Percentiles rank a stretch among this genome's conserved stretches.
Conservation (phyloP, 768 basidiomycete genomes). For the Galerina sulciceps region DNA sequence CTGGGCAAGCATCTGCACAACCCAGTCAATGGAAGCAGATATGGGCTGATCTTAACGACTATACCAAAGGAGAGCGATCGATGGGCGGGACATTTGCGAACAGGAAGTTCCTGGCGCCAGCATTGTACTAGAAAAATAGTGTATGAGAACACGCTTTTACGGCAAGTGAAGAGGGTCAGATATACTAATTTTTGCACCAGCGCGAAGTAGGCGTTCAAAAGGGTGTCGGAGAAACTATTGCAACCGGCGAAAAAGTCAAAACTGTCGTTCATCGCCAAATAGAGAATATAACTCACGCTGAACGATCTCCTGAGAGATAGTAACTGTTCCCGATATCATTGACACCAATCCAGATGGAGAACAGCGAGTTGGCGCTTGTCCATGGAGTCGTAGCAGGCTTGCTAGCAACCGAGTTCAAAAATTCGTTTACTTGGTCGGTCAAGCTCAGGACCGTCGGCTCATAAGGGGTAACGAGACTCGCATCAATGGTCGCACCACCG, state of each 20-base stretch:
- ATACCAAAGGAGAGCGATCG: slow-evolving; percentile 47
- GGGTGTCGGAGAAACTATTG: slow-evolving; percentile 29
- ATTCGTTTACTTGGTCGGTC: slow-evolving; percentile 66
- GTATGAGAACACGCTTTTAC: background rate
- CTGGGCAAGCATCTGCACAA: slow-evolving; percentile 51
- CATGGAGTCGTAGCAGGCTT: slow-evolving; percentile 59
- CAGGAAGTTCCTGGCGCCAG: slow-evolving; percentile 61
- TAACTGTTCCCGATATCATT: slow-evolving; percentile 70
- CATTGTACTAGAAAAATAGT: slow-evolving; percentile 34
- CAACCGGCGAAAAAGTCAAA: background rate
- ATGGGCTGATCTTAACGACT: background rate
- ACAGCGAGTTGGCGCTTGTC: slow-evolving; percentile 59
- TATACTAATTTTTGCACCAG: slow-evolving; percentile 34
- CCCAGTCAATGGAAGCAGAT: background rate
- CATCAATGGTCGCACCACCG: slow-evolving; percentile 69
- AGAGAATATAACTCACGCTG: slow-evolving; percentile 40
- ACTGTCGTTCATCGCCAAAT: background rate
- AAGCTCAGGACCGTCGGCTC: slow-evolving; percentile 54
- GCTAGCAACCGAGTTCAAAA: slow-evolving; percentile 46
- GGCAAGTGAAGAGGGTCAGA: background rate
- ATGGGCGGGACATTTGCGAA: slow-evolving; percentile 48
- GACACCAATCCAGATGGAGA: slow-evolving; percentile 75
- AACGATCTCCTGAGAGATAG: slow-evolving; percentile 47
- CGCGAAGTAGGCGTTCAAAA: slow-evolving; percentile 17
- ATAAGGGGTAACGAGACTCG: slow-evolving; percentile 58